These are phyloP conservation scores for Diaporthe vexans DNA, from an alignment of 2,329 filamentous ascomycete genomes.

Conservation along the genomic window DNA sequence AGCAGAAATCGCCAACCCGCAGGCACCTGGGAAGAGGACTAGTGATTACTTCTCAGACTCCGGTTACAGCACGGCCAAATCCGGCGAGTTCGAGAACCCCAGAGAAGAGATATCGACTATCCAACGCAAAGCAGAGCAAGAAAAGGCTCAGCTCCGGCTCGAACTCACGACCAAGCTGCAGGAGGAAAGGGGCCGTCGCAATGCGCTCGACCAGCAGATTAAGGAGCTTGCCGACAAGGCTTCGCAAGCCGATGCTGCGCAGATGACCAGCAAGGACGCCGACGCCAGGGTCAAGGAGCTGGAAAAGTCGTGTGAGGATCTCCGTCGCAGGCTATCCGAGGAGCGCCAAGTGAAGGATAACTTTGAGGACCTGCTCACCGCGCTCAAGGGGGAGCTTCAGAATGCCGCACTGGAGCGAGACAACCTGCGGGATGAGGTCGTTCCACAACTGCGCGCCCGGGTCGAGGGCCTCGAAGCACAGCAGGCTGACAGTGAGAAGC, in stretches of 20 bases:
- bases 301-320: conserved; percentile 84
- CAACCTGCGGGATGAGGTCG: conserved; percentile 88
- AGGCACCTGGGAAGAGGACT: conserved; percentile 77
- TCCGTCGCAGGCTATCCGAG: conserved; percentile 84
- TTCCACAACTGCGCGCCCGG: conserved; percentile 82
- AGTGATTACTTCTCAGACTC: conserved; percentile 99
- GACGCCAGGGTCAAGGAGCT: conserved; percentile 80
- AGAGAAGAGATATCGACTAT: conserved; percentile 85
- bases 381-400: conserved; percentile 85
- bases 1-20: conserved; percentile 75
- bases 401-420: conserved; percentile 90
- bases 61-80: conserved; percentile 86
- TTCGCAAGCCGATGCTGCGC: conserved; percentile 69
- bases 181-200: conserved; percentile 83
- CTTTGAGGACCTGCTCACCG: conserved; percentile 91
- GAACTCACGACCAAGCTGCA: conserved; percentile 89
- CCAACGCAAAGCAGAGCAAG: conserved; percentile 88
- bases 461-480: conserved; percentile 85
- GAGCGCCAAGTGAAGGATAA: conserved; percentile 91
- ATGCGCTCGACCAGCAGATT: conserved; percentile 86
- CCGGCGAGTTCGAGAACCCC: conserved; percentile 74
- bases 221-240: conserved; percentile 85
- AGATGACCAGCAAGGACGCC: conserved; percentile 70
- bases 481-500: conserved; percentile 78
- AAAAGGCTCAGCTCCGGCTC: conserved; percentile 87